Conservation (phyloP, 768 basidiomycete genomes). For the Leccinum incarnatum region DNA sequence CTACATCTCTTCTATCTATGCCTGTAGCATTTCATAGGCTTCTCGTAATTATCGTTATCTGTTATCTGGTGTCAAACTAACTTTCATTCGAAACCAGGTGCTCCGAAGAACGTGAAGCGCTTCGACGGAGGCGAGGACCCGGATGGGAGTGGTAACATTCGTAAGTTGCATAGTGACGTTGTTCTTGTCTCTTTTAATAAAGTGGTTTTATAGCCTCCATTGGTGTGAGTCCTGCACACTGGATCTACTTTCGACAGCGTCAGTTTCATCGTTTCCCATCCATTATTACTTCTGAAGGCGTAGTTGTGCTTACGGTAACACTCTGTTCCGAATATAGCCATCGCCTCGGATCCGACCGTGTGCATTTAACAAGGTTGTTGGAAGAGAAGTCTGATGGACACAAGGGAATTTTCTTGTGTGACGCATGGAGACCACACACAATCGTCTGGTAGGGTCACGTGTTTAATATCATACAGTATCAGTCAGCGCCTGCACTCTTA, state of each 20-base stretch:
- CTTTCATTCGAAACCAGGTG: constrained; percentile 11
- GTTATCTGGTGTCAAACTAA: constrained; percentile 3
- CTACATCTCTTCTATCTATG: background rate
- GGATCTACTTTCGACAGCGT: constrained; percentile 47
- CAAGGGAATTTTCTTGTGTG: background rate
- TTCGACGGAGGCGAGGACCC: constrained; percentile 47
- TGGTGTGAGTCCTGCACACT: constrained; percentile 47
- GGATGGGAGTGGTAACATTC: constrained; percentile 45
- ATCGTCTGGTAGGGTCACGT: background rate
- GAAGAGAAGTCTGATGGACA: constrained; percentile 1
- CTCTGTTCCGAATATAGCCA: constrained; percentile 17
- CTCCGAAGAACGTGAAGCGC: constrained; percentile 37
- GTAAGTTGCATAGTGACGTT: constrained; percentile 28
- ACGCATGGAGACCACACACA: background rate
- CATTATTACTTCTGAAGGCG: background rate
- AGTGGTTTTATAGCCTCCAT: constrained; percentile 36
- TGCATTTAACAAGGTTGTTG: constrained; percentile 19
- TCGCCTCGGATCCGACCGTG: constrained; percentile 33
- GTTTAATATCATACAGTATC: background rate
- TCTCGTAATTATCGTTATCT: constrained; percentile 1
- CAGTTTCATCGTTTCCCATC: constrained; percentile 9
- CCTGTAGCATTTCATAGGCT: background rate
- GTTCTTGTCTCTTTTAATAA: background rate
- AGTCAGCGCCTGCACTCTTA: background rate
- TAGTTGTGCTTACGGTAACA: constrained; percentile 6